Base-by-base conservation (phyloP, 2,329 filamentous ascomycete species). In the Neofusicoccum cordaticola region DNA sequence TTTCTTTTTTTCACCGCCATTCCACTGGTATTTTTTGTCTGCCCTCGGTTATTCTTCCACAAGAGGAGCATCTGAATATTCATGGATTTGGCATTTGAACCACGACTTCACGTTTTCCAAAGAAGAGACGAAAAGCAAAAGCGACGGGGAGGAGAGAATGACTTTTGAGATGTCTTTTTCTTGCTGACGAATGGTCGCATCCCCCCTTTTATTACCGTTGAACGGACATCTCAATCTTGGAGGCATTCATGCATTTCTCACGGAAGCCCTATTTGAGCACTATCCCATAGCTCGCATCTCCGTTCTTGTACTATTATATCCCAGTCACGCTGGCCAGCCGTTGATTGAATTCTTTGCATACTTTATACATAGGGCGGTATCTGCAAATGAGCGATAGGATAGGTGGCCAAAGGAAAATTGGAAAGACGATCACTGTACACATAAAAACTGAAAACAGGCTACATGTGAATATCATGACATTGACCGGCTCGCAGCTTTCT, bases 261-360 rank as follows among this genome's bases (percentile, higher is more conserved):
- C 17, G 39, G 17, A 58, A 31, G 22, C 53, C 22, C 15, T 35
- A 31, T 19, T 37, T 17, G 41, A 35, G 42, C 56, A 37, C 42
- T 6, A 44, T 17, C 35, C n/a, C 12, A 45, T 19, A 22, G 37
- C 53, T 45, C 27, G 41, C 53, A 58, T 47, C 9, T 22, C 42
- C n/a, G 56, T 60, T 60, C 56, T 60, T 47, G 42, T 60, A 37
- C 47, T 52, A 60, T 31, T 58, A 60, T 60, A 60, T 60, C n/a
- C 31, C 19, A 19, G 27, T 17, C 31, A 47, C 15, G 41, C 56
- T 27, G 27, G 31, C 42, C 31, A 34, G 31, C 56, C 56, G 12
- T 47, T 60, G 56, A 47, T 47, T 44, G n/a, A 12, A 35, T 47
- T 37, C n/a, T 60, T 17, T 60, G 56, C 56, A 60, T 47, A 47